Evolutionary conservation across 2,329 filamentous ascomycete genomes (phyloP).

Genomic region (Neonectria sp.): DNA sequence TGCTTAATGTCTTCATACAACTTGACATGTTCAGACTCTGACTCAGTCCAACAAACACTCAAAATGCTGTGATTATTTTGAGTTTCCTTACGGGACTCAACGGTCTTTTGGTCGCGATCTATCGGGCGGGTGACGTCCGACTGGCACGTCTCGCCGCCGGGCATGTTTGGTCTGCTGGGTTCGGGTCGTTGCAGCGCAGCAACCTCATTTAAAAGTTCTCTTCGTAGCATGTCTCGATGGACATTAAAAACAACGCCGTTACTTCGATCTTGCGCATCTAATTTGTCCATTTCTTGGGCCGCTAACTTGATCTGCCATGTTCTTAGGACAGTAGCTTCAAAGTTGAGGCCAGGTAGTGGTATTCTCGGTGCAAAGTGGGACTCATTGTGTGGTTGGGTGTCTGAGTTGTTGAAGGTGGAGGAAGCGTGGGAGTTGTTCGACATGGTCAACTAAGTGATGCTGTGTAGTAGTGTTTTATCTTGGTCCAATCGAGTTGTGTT

Average conservation of each 20-base stretch:
- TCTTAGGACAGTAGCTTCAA: constrained; percentile 12
- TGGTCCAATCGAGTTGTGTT: background rate
- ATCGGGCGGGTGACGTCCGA: background rate
- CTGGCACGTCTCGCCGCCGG: background rate
- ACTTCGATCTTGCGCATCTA: background rate
- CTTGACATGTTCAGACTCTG: background rate
- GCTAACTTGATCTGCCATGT: background rate
- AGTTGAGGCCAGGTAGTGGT: background rate
- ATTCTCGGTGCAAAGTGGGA: background rate
- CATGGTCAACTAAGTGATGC: background rate
- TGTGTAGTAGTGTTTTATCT: background rate
- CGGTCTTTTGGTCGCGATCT: background rate
- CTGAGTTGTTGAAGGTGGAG: background rate
- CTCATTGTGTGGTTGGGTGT: background rate
- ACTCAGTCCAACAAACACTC: background rate
- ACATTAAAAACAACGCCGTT: background rate
- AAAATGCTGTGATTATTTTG: background rate
- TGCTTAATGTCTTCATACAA: constrained; percentile 6
- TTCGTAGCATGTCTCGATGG: background rate
- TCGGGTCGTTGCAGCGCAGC: too few relatives aligned
- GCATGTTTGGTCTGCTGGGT: background rate
- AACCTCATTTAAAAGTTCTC: background rate
- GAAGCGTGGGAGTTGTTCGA: background rate
- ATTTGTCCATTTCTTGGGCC: background rate
- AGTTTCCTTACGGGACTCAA: background rate